Evolutionary conservation across 2,329 filamentous ascomycete species (phyloP).

Genomic region (Aspergillus tanneri): DNA sequence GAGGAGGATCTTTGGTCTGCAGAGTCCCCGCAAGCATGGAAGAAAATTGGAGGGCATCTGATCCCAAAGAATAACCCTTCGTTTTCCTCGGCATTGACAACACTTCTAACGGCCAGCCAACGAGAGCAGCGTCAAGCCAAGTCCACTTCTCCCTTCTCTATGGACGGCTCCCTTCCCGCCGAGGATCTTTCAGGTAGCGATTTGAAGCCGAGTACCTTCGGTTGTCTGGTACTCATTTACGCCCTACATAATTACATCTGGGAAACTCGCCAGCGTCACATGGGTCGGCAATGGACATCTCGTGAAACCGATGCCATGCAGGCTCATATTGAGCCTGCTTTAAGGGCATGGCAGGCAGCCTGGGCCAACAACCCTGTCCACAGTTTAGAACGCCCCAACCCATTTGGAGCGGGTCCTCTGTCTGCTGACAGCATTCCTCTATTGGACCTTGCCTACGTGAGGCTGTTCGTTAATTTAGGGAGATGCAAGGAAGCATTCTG

Average conservation of each 20-base stretch:
- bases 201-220: constrained; percentile 82
- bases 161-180: constrained; percentile 45
- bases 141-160: constrained; percentile 45
- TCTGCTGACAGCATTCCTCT: constrained; percentile 89
- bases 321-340: constrained; percentile 85
- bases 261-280: constrained; percentile 90
- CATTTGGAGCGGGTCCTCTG: constrained; percentile 75
- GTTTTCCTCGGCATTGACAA: constrained; percentile 79
- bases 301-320: constrained; percentile 97
- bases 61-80: constrained; percentile 70
- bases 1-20: constrained; percentile 89
- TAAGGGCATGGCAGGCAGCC: constrained; percentile 90
- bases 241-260: constrained; percentile 97
- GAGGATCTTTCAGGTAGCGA: constrained; percentile 60
- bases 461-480: constrained; percentile 89
- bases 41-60: constrained; percentile 70
- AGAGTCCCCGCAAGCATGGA: constrained; percentile 78
- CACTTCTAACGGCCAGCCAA: constrained; percentile 75
- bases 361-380: constrained; percentile 87
- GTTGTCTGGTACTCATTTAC: constrained; percentile 87
- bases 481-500: constrained; percentile 90
- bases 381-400: constrained; percentile 79
- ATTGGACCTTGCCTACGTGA: constrained; percentile 86
- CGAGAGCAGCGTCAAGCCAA: constrained; percentile 51
- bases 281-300: constrained; percentile 83